Evolutionary conservation across 257 asterid species (phyloP), one percentile per base, ranked within the genome.

Genomic region (Echium plantagineum): DNA sequence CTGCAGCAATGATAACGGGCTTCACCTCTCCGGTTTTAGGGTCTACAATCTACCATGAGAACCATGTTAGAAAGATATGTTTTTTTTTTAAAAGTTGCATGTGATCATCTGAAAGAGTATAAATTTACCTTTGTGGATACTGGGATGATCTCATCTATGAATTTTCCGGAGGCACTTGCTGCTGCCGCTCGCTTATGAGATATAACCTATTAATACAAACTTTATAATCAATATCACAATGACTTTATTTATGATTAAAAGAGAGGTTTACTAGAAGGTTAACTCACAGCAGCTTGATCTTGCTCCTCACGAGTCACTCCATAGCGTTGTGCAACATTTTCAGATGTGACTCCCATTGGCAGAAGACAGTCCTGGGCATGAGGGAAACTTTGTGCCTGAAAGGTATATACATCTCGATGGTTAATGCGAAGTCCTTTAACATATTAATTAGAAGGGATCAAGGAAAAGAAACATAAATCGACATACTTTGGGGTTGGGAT

Each of bases 121-220:
- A 42, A 22, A 38, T 65, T 52, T 74, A 86, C 97, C 94, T 90
- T 83, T n/a, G 94, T 86, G 31, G 48, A 72, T 66, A 90, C 94
- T 16, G 96, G 97, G 72, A 86, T 71, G 19, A 90, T 90, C 78
- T 90, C 97, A 21, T 90, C 97, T 67, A 68, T 83, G 69, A 85
- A 90, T 74, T 90, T 90, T 59, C 97, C 97, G 3, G 89, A 70
- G n/a, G 84, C 90, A 60, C 66, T 55, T 58, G 97, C 96, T 51
- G 94, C 94, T 42, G 94, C 94, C 57, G 97, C 97, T 26, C 86
- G 82, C 78, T 79, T 85, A 78, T 90, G 97, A 58, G 97, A 90
- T 57, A 73, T 18, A 62, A 86, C 94, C 97, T 90, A 51, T 62
- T 17, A 24, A 70, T 48, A 63, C 64, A 75, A 64, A 66, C 55